Conservation (phyloP, 2,329 filamentous ascomycete genomes). For the Monosporascus sp. region DNA sequence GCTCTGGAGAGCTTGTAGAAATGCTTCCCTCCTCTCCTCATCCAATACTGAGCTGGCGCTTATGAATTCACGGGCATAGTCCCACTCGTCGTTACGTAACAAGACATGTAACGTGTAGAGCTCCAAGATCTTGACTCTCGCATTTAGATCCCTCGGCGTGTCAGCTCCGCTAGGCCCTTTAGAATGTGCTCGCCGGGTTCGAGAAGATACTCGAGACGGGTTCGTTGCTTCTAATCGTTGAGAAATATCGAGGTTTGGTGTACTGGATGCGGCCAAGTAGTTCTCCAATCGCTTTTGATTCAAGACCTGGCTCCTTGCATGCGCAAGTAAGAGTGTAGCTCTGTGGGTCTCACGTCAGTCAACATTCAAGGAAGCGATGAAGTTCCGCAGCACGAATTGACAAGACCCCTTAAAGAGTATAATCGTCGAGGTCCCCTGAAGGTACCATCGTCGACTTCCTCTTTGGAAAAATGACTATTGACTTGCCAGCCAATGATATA, state of each 20-base stretch:
- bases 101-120: conserved; percentile 93
- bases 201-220: conserved; percentile 23
- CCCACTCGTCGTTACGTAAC: conserved; percentile 92
- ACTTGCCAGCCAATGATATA: too few relatives aligned
- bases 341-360: conserved; percentile 39
- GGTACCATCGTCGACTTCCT: too few relatives aligned
- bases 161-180: conserved; percentile 60
- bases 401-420: too few relatives aligned
- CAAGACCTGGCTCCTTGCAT: conserved; percentile 73
- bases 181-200: conserved; percentile 33
- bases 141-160: conserved; percentile 77
- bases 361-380: not conserved
- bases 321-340: conserved; percentile 83
- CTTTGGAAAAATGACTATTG: too few relatives aligned
- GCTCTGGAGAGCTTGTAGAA: conserved; percentile 77
- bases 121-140: conserved; percentile 86
- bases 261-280: conserved; percentile 73
- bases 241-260: conserved; percentile 67
- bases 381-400: not conserved
- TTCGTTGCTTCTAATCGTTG: conserved; percentile 51
- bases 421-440: too few relatives aligned
- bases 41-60: conserved; percentile 79
- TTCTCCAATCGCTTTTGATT: conserved; percentile 87
- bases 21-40: conserved; percentile 84
- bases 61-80: conserved; percentile 90